phyloP scores from a whole-genome alignment of 2,329 filamentous ascomycete species.

The Ophiocordyceps camponoti-leonardi region DNA sequence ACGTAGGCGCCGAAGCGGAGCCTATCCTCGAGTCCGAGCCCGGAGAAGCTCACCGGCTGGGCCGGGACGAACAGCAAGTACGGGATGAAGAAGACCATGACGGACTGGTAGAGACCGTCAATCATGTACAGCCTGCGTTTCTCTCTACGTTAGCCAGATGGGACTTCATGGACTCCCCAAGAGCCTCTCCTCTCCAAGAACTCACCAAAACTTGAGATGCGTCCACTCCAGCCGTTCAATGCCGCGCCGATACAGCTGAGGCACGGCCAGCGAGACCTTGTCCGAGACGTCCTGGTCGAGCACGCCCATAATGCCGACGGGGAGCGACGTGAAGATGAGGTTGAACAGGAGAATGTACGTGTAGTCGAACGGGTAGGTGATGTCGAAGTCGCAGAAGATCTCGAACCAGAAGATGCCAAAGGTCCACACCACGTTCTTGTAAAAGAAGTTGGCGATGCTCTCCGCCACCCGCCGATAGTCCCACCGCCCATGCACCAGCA shows the following conservation, averaged over 20 bases:
- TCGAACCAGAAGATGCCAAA: slow-evolving; percentile 96
- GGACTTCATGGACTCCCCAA: no score
- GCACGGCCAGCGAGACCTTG: slow-evolving; percentile 81
- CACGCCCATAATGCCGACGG: slow-evolving; percentile 89
- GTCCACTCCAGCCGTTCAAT: slow-evolving; percentile 97
- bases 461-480: slow-evolving; percentile 90
- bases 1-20: slow-evolving; percentile 77
- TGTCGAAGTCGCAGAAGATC: slow-evolving; percentile 89
- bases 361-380: slow-evolving; percentile 94
- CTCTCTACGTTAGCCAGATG: not conserved
- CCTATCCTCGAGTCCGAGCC: slow-evolving; percentile 61
- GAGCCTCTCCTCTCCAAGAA: no score
- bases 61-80: slow-evolving; percentile 61
- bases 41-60: slow-evolving; percentile 52
- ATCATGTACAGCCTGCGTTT: slow-evolving; percentile 70
- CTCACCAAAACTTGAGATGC: slow-evolving; percentile 87
- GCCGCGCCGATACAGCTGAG: slow-evolving; percentile 84
- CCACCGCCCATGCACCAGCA: slow-evolving; percentile 86
- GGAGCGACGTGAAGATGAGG: slow-evolving; percentile 86
- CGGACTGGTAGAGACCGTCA: slow-evolving; percentile 87
- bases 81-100: slow-evolving; percentile 84
- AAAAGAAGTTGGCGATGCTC: slow-evolving; percentile 97
- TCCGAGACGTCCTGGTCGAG: slow-evolving; percentile 95
- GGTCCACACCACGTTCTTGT: slow-evolving; percentile 99
- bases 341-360: slow-evolving; percentile 96